Evolutionary conservation across 2,329 filamentous ascomycete species (phyloP), one percentile per base, ranked within the genome.

Genomic region (Nemania diffusa): DNA sequence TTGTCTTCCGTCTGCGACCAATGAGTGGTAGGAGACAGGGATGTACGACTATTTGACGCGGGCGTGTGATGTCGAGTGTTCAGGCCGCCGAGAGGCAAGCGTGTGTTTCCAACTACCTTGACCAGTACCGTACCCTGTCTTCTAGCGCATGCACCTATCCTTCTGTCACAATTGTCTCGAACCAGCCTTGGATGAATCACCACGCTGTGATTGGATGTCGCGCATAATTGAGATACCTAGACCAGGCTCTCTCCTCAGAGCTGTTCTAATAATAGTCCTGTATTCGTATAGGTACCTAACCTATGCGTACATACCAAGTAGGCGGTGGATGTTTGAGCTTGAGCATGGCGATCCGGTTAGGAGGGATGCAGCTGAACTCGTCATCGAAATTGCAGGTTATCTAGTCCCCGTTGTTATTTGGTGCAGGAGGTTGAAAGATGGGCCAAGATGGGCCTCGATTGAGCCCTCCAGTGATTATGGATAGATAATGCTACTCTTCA

Each of bases 1-100:
- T 69, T 68, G 64, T 69, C 69, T 66, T 67, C 65, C 66, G 60
- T 46, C 65, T 65, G 56, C 57, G 65, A 68, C 77, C 78, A 80
- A 80, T 80, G 63, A 73, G 70, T 64, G 57, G 51, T 27, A 57
- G 50, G 24, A 58, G 65, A 76, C 74, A 77, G 71, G 75, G 74
- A 62, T 75, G 20, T 73, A 77, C 79, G n/a, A 74, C 73, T 75
- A 75, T 77, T 76, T 79, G 75, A 74, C 74, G 75, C 77, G 77
- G 69, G 74, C 73, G 73, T 74, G 72, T 75, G 71, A 72, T 74
- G 72, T 74, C 72, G 71, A 73, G 68, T 65, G 66, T 70, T 63
- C 65, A 73, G 73, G 68, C 71, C 76, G 78, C 77, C 73, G 76
- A 79, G 72, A 73, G 69, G 69, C 73, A 70, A 73, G 68, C 67